Percentiles rank a stretch among this genome's conserved stretches.
phyloP scores from a whole-genome alignment of 306 rosid genomes.

The Quillaja saponaria region DNA sequence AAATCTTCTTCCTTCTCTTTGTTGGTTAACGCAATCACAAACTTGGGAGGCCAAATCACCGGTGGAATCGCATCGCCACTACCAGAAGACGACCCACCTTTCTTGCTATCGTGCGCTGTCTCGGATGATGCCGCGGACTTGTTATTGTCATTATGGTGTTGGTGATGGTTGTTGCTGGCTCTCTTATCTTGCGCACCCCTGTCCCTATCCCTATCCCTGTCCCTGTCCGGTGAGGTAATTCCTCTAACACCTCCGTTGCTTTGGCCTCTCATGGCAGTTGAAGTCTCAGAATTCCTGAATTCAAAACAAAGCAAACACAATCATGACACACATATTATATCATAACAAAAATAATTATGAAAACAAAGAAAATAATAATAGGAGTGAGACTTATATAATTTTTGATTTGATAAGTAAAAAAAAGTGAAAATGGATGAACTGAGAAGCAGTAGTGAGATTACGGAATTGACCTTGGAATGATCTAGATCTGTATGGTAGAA shows the following conservation, averaged over 20 bases:
- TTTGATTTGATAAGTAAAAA: not conserved
- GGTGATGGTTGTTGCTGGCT: constrained; percentile 33
- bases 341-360: constrained; percentile 2
- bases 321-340: constrained; percentile 13
- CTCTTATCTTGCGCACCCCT: constrained; percentile 91
- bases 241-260: constrained; percentile 76
- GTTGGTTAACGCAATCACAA: constrained; percentile 83
- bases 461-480: constrained; percentile 64
- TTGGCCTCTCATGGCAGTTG: constrained; percentile 77
- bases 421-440: constrained; percentile 7
- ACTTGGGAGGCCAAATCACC: constrained; percentile 85
- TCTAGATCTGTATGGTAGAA: constrained; percentile 40
- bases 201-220: no score
- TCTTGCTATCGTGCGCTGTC: constrained; percentile 92
- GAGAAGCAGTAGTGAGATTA: constrained; percentile 42
- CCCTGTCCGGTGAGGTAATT: constrained; percentile 82
- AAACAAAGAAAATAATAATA: not conserved
- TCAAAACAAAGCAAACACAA: not conserved
- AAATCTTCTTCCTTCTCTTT: constrained; percentile 98
- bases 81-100: constrained; percentile 86
- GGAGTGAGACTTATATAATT: no score
- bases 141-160: constrained; percentile 43
- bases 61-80: constrained; percentile 69
- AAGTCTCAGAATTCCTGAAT: constrained; percentile 75
- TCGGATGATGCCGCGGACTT: constrained; percentile 81